Evolutionary conservation across 306 rosid genomes (phyloP).

Genomic region (Pachyrhizus erosus): DNA sequence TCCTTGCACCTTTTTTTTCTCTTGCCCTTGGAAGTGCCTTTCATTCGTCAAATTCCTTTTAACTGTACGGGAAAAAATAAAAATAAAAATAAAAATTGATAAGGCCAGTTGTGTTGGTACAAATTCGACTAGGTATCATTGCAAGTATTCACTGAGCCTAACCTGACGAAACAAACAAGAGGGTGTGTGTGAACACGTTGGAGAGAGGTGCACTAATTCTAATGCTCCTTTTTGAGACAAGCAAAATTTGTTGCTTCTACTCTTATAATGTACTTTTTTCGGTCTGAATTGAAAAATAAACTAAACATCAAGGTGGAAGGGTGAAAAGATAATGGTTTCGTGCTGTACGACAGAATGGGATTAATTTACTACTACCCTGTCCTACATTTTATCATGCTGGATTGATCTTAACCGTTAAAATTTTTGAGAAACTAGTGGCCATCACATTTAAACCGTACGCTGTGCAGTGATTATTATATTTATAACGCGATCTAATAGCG

Average conservation of each 20-base stretch:
- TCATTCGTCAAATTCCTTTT: neutral
- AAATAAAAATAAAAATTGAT: neutral
- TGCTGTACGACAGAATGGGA: neutral
- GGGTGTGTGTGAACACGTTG: neutral
- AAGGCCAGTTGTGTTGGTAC: neutral
- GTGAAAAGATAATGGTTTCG: neutral
- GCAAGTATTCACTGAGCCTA: neutral
- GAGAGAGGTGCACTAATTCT: neutral
- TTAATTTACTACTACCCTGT: neutral
- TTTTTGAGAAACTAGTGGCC: neutral
- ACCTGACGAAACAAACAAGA: neutral
- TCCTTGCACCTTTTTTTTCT: neutral
- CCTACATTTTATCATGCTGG: neutral
- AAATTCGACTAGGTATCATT: neutral
- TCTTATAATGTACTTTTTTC: neutral
- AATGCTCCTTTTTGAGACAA: neutral
- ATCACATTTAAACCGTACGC: neutral
- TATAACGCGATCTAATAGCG: neutral
- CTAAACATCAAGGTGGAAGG: neutral
- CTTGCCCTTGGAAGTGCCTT: neutral
- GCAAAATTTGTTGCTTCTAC: neutral
- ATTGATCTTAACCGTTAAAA: neutral
- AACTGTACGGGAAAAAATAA: neutral
- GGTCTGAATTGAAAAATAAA: neutral
- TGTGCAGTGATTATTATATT: neutral